phyloP scores from a whole-genome alignment of 2,329 filamentous ascomycete genomes.

The Hansfordia pulvinata region DNA sequence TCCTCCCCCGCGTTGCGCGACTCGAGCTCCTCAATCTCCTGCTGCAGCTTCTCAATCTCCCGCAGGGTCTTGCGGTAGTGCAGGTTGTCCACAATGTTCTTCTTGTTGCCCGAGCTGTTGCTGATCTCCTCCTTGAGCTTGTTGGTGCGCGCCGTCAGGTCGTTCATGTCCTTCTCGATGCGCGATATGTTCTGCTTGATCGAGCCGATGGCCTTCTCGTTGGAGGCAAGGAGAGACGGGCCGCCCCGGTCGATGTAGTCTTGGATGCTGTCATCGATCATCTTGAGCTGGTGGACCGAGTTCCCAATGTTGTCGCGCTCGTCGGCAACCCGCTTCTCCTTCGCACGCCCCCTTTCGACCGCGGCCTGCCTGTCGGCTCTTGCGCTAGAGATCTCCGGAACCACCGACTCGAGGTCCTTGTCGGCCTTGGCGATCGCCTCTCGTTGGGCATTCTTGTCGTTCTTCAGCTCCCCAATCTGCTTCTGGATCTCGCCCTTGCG shows the following conservation, averaged over 20 bases:
- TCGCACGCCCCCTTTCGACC: slow-evolving; percentile 53
- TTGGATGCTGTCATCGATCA: slow-evolving; percentile 65
- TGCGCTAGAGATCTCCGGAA: slow-evolving; percentile 63
- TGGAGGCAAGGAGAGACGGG: slow-evolving; percentile 53
- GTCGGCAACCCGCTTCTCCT: slow-evolving; percentile 58
- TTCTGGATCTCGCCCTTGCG: slow-evolving; percentile 59
- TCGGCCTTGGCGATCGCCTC: slow-evolving; percentile 58
- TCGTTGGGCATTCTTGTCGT: slow-evolving; percentile 53
- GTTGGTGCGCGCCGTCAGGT: slow-evolving; percentile 59
- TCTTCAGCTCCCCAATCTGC: slow-evolving; percentile 62
- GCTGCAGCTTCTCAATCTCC: slow-evolving; percentile 50
- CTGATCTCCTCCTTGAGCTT: slow-evolving; percentile 63
- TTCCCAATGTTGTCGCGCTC: slow-evolving; percentile 59
- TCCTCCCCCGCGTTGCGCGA: slow-evolving; percentile 72
- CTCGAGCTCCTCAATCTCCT: slow-evolving; percentile 63
- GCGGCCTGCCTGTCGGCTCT: slow-evolving; percentile 67
- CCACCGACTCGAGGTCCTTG: slow-evolving; percentile 57
- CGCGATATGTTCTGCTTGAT: slow-evolving; percentile 53
- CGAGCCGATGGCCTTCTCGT: slow-evolving; percentile 52
- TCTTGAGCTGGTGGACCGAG: slow-evolving; percentile 63
- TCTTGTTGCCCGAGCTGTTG: slow-evolving; percentile 70
- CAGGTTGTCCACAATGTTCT: slow-evolving; percentile 80
- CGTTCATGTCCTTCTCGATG: slow-evolving; percentile 53
- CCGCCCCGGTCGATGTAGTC: slow-evolving; percentile 69
- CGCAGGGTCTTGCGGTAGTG: slow-evolving; percentile 66